Evolutionary conservation across 2,329 filamentous ascomycete genomes (phyloP).

Genomic region (Didymella sp.): DNA sequence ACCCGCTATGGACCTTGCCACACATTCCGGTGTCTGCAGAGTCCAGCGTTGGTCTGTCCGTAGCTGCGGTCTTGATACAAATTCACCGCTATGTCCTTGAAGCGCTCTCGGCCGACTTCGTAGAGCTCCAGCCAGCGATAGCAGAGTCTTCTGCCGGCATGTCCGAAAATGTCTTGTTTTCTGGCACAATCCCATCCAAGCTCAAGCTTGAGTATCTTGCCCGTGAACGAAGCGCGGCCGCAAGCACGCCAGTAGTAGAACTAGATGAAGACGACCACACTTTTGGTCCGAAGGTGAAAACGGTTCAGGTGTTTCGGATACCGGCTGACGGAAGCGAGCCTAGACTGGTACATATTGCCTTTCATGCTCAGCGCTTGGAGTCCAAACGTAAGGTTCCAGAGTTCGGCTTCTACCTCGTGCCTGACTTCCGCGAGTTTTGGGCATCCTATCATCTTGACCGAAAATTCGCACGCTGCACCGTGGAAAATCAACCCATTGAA

Average conservation of each 20-base stretch:
- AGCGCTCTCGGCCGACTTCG: no score
- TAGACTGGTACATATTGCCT: slow-evolving; percentile 1
- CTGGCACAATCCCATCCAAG: no score
- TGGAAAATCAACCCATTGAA: not conserved
- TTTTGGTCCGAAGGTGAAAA: not conserved
- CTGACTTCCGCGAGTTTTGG: slow-evolving; percentile 1
- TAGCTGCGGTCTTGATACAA: no score
- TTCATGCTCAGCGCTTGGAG: not conserved
- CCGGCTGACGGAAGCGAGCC: slow-evolving; percentile 1
- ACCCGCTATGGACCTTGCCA: no score
- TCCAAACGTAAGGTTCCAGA: not conserved
- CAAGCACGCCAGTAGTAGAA: not conserved
- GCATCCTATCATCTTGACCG: not conserved
- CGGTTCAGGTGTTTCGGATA: not conserved
- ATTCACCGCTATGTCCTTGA: no score
- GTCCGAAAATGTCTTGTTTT: no score
- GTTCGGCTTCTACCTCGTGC: not conserved
- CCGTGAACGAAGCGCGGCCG: not conserved
- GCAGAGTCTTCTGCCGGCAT: no score
- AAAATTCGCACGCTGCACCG: not conserved
- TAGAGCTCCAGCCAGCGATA: no score
- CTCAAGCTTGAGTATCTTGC: no score
- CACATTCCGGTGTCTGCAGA: no score
- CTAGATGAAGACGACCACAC: not conserved
- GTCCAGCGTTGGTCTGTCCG: no score